phyloP scores from a whole-genome alignment of 2,329 filamentous ascomycete species.

The Alternaria alternata region DNA sequence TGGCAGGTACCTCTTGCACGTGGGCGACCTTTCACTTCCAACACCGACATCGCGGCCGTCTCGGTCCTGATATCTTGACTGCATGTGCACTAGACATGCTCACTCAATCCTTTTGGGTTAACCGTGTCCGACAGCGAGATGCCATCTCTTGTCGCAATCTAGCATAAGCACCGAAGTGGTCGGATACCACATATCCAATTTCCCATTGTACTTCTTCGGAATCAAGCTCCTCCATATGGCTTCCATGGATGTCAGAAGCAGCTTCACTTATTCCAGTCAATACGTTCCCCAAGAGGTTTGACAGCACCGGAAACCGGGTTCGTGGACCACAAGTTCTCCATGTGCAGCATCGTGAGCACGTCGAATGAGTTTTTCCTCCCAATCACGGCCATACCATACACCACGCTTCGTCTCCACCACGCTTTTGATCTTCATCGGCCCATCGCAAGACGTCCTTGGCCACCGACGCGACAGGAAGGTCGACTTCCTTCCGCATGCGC shows the following conservation, averaged over 20 bases:
- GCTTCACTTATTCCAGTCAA: too few relatives aligned
- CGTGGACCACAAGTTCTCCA: background rate
- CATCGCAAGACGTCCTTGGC: slow-evolving; percentile 7
- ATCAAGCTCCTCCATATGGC: background rate
- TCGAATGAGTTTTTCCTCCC: background rate
- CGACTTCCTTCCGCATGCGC: background rate
- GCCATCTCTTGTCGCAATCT: background rate
- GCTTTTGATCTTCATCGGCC: background rate
- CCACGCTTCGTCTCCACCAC: slow-evolving; percentile 12
- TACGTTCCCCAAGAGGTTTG: background rate
- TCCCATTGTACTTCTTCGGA: background rate
- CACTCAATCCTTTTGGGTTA: background rate
- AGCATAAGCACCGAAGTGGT: background rate
- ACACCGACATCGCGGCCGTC: background rate
- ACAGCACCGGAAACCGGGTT: background rate
- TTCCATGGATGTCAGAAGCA: background rate
- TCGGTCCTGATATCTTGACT: background rate
- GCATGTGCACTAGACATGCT: background rate
- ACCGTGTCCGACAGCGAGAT: background rate
- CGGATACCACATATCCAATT: background rate
- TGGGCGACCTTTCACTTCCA: background rate
- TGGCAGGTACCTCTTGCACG: slow-evolving; percentile 20
- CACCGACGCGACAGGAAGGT: slow-evolving; percentile 19
- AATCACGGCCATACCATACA: slow-evolving; percentile 4
- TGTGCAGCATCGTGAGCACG: background rate